A percentile compares a stretch with the other conserved stretches of the same genome.
Evolutionary conservation across 169 alveolate species (phyloP).

Genomic region (Cryptosporidium andersoni): DNA sequence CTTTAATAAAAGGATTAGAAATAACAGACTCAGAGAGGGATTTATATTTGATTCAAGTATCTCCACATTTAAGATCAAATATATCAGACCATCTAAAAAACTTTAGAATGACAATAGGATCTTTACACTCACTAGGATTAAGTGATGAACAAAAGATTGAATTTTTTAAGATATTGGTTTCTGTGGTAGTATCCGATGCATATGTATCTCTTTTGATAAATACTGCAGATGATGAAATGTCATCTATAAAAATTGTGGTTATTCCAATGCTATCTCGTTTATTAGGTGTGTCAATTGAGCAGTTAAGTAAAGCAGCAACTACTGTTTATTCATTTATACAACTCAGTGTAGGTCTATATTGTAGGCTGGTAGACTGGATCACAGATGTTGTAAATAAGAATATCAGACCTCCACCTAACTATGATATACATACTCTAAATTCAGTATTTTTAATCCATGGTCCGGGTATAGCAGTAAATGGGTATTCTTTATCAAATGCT

Average conservation of each 20-base stretch:
- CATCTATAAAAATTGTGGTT: constrained; percentile 18
- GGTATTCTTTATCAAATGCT: constrained; percentile 46
- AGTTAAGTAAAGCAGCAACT: neutral
- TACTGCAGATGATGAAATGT: constrained; percentile 1
- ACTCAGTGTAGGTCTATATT: constrained; percentile 32
- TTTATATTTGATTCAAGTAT: constrained; percentile 42
- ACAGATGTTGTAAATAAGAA: constrained; percentile 13
- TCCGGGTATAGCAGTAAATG: constrained; percentile 45
- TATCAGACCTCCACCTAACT: constrained; percentile 14
- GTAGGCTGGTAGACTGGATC: constrained; percentile 47
- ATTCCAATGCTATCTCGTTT: constrained; percentile 35
- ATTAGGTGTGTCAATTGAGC: constrained; percentile 34
- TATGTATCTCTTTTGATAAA: constrained; percentile 18
- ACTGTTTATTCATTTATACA: constrained; percentile 35
- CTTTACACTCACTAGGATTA: constrained; percentile 49
- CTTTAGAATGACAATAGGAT: constrained; percentile 55
- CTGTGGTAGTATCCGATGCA: constrained; percentile 43
- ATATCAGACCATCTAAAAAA: constrained; percentile 42
- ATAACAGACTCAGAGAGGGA: constrained; percentile 11
- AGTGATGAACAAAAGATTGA: constrained; percentile 47
- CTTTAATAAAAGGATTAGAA: constrained; percentile 18
- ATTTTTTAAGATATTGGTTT: constrained; percentile 34
- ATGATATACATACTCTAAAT: neutral
- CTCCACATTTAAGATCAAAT: constrained; percentile 39
- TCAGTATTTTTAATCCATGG: constrained; percentile 36